phyloP scores from a whole-genome alignment of 371 early-diverging fungal species.

The Rhizopus arrhizus region DNA sequence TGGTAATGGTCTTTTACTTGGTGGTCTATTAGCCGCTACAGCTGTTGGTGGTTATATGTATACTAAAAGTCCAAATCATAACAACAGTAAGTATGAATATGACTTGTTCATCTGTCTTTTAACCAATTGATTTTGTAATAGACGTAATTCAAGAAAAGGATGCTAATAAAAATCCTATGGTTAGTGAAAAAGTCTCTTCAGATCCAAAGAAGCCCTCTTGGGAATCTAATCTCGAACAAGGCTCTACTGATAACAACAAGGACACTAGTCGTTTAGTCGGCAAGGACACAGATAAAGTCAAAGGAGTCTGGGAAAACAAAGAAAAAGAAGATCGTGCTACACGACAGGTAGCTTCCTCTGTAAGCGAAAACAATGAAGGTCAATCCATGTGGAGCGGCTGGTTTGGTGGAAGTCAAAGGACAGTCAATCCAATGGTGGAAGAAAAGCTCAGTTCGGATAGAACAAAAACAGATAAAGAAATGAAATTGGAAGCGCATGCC shows the following conservation, averaged over 20 bases:
- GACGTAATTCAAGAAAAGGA: background rate
- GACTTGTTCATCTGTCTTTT: background rate
- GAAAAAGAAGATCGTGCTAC: background rate
- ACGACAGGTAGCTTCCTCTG: background rate
- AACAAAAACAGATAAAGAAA: conserved; percentile 20
- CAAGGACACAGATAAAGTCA: conserved; percentile 24
- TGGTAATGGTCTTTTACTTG: conserved; percentile 6
- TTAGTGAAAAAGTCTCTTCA: conserved; percentile 19
- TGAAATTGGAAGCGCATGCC: conserved; percentile 17
- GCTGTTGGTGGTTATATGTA: conserved; percentile 29
- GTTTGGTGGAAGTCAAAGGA: background rate
- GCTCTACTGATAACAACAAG: conserved; percentile 10
- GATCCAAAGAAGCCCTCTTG: conserved; percentile 17
- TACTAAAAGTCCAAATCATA: conserved; percentile 16
- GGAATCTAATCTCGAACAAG: conserved; percentile 15
- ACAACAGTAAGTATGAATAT: conserved; percentile 8
- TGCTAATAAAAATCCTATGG: conserved; percentile 24
- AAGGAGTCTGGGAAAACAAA: conserved; percentile 21
- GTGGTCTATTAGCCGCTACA: conserved; percentile 12
- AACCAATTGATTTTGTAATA: background rate
- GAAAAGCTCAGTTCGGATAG: conserved; percentile 12
- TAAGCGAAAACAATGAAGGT: conserved; percentile 5
- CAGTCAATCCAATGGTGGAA: conserved; percentile 25
- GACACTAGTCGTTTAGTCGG: conserved; percentile 20
- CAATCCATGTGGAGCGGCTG: conserved; percentile 9